These are phyloP conservation scores for Candida oleophila DNA, from an alignment of 805 yeast genomes.

Conservation along the genomic window DNA sequence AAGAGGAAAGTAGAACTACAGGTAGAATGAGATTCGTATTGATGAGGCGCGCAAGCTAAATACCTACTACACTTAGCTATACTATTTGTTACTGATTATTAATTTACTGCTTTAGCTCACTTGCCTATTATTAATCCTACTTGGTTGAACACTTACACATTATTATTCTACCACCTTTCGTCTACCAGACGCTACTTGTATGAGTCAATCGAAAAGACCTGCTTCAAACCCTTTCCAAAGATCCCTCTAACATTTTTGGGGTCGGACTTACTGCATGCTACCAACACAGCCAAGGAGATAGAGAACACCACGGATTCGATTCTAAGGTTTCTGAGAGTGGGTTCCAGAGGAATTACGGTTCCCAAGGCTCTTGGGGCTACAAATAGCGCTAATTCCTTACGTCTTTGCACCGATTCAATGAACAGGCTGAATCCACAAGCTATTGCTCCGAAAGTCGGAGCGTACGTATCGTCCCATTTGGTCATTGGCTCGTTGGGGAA, in stretches of 20 bases:
- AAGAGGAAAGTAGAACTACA: no score
- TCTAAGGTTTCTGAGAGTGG: conserved; percentile 7
- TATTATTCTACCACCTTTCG: not conserved
- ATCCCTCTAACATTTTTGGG: conserved; percentile 23
- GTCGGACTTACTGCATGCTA: conserved; percentile 18
- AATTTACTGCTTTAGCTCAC: no score
- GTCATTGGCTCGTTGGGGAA: conserved; percentile 35
- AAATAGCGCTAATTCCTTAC: conserved; percentile 41
- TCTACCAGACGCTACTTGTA: not conserved
- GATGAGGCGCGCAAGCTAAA: no score
- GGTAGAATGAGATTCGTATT: no score
- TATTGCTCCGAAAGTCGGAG: conserved; percentile 40
- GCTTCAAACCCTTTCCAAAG: conserved; percentile 22
- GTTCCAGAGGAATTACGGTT: conserved; percentile 17
- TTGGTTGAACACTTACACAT: no score
- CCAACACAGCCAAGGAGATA: conserved; percentile 23
- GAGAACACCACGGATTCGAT: conserved; percentile 21
- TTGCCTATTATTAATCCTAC: no score
- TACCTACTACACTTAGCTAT: no score
- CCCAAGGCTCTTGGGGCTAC: conserved; percentile 30
- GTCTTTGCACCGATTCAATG: conserved; percentile 34
- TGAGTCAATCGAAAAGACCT: conserved; percentile 4
- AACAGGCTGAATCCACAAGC: conserved; percentile 42
- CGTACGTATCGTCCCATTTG: conserved; percentile 37
- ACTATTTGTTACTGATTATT: no score